These are phyloP conservation scores for Termitomyces sp. DNA, from an alignment of 768 basidiomycete genomes.

Conservation along the genomic window DNA sequence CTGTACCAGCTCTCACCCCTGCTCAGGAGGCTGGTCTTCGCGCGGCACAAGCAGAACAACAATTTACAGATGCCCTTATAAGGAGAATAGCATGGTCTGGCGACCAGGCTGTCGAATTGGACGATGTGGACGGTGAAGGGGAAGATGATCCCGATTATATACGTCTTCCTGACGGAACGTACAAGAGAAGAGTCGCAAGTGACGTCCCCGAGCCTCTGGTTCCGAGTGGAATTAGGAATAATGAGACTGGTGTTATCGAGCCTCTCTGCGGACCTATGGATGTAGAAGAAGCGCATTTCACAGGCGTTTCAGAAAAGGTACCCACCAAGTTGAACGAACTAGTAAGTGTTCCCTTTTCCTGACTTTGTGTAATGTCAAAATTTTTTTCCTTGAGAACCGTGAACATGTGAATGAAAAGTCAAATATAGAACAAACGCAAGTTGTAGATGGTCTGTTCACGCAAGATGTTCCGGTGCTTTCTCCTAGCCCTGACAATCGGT, in stretches of 20 bases:
- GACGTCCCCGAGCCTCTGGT: conserved; percentile 20
- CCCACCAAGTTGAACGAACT: conserved; percentile 53
- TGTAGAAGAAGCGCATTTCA: conserved; percentile 40
- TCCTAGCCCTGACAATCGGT: conserved; percentile 2
- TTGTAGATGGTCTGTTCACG: conserved; percentile 7
- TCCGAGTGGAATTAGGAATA: conserved; percentile 56
- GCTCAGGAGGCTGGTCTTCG: conserved; percentile 51
- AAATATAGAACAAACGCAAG: conserved; percentile 44
- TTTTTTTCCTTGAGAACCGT: conserved; percentile 6
- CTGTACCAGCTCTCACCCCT: conserved; percentile 41
- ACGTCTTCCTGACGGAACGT: conserved; percentile 30
- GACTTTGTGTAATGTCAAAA: not conserved
- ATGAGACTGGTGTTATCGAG: conserved; percentile 45
- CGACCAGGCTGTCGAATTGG: conserved; percentile 42
- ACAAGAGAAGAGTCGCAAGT: conserved; percentile 11
- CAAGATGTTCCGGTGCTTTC: conserved; percentile 8
- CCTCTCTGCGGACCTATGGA: conserved; percentile 28
- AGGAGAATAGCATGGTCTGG: conserved; percentile 66
- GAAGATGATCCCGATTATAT: conserved; percentile 51
- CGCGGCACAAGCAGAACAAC: conserved; percentile 50
- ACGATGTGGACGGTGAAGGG: conserved; percentile 53
- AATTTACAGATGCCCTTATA: conserved; percentile 53
- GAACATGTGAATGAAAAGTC: conserved; percentile 3
- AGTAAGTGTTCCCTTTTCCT: conserved; percentile 29
- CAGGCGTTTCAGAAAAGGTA: conserved; percentile 43